Percentiles rank a stretch among this genome's conserved stretches.
phyloP scores from a whole-genome alignment of 371 early-diverging fungal species.

The Sanchytrium tribonematis region DNA sequence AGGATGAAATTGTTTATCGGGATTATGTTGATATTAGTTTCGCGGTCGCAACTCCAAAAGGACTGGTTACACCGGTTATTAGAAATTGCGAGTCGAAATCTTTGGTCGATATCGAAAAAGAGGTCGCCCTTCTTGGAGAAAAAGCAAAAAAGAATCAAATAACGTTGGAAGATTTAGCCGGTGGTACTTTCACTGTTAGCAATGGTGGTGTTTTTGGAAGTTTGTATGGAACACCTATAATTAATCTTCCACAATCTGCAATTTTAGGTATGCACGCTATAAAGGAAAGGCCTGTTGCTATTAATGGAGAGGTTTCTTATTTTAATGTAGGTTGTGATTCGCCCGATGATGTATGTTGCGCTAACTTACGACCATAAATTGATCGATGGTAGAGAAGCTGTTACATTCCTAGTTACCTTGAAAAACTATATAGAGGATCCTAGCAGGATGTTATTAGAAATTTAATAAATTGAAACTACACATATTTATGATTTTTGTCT shows the following conservation, averaged over 20 bases:
- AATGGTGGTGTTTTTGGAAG: conserved; percentile 95
- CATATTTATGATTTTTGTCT: neutral
- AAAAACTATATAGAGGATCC: conserved; percentile 92
- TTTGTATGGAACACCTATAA: conserved; percentile 82
- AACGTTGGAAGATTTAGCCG: conserved; percentile 80
- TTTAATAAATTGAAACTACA: conserved; percentile 3
- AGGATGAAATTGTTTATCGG: conserved; percentile 48
- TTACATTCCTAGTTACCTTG: conserved; percentile 77
- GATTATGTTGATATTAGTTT: conserved; percentile 82
- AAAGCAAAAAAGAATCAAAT: conserved; percentile 77
- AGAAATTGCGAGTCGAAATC: conserved; percentile 60
- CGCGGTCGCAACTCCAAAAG: conserved; percentile 92
- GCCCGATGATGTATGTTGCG: conserved; percentile 96
- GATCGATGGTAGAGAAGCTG: conserved; percentile 92
- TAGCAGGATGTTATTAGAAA: conserved; percentile 44
- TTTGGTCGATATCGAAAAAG: conserved; percentile 66
- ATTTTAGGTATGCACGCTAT: conserved; percentile 93
- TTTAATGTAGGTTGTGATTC: conserved; percentile 38
- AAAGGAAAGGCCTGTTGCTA: conserved; percentile 75
- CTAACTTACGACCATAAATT: conserved; percentile 90
- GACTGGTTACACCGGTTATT: conserved; percentile 81
- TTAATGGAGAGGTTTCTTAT: conserved; percentile 42
- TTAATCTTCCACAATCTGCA: conserved; percentile 84
- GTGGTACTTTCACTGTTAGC: conserved; percentile 92
- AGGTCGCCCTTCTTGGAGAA: conserved; percentile 26